phyloP scores from a whole-genome alignment of 1,284 basidiomycete species.

The Xerocomus minutiporus region DNA sequence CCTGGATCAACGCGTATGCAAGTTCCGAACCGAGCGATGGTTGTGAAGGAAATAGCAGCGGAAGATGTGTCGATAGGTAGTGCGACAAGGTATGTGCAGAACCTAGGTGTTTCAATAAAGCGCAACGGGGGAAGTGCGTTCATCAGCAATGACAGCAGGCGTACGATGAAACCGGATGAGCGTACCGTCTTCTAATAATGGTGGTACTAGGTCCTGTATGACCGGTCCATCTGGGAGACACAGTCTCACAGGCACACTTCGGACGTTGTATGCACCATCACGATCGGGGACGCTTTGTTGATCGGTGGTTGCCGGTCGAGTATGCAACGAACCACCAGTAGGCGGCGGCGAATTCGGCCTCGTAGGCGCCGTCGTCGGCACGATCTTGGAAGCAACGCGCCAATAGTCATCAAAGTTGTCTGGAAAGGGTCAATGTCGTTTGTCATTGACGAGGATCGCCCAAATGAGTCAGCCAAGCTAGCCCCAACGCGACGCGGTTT shows the following conservation, averaged over 20 bases:
- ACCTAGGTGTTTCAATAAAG: constrained; percentile 38
- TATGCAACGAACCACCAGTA: constrained; percentile 52
- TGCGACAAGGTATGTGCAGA: constrained; percentile 54
- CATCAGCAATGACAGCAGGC: constrained; percentile 3
- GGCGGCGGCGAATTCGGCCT: constrained; percentile 51
- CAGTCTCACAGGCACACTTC: constrained; percentile 83
- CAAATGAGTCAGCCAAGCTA: constrained; percentile 24
- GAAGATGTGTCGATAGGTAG: constrained; percentile 59
- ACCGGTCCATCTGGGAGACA: constrained; percentile 91
- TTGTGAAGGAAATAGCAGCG: constrained; percentile 57
- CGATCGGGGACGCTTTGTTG: constrained; percentile 51
- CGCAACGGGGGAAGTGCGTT: neutral
- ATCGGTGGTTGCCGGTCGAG: constrained; percentile 67
- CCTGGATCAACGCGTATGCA: constrained; percentile 78
- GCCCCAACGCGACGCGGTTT: constrained; percentile 9
- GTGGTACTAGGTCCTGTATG: constrained; percentile 83
- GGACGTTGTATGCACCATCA: constrained; percentile 78
- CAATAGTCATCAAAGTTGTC: constrained; percentile 96
- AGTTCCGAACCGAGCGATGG: constrained; percentile 38
- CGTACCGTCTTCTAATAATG: constrained; percentile 65
- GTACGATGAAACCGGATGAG: constrained; percentile 1
- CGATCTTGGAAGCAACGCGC: constrained; percentile 85
- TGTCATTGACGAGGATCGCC: constrained; percentile 13
- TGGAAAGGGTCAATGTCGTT: constrained; percentile 30
- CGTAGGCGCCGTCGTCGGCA: constrained; percentile 58